phyloP scores from a whole-genome alignment of 2,329 filamentous ascomycete genomes.

The Exophiala sp. region DNA sequence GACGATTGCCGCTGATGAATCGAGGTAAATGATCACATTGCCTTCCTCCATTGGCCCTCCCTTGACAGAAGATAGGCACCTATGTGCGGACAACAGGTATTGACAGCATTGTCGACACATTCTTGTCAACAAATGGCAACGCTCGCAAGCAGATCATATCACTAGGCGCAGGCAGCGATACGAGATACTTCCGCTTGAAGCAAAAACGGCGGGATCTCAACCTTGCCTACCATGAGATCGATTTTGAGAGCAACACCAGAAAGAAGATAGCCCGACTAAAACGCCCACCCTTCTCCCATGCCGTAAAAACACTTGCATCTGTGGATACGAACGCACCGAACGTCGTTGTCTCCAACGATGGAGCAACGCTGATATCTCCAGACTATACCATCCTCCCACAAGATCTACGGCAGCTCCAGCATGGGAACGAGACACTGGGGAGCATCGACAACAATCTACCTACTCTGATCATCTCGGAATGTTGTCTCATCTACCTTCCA shows the following conservation, averaged over 20 bases:
- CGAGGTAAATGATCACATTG: slow-evolving; percentile 58
- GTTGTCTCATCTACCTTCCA: slow-evolving; percentile 86
- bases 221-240: slow-evolving; percentile 84
- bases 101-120: slow-evolving; percentile 70
- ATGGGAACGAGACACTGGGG: slow-evolving; percentile 26
- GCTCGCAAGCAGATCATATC: slow-evolving; percentile 72
- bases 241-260: slow-evolving; percentile 72
- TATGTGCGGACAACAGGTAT: slow-evolving; percentile 84
- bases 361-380: slow-evolving; percentile 44
- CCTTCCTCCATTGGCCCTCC: neutral
- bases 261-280: slow-evolving; percentile 54
- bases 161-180: slow-evolving; percentile 90
- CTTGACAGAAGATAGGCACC: slow-evolving; percentile 59
- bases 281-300: slow-evolving; percentile 29
- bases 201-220: slow-evolving; percentile 35
- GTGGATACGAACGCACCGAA: slow-evolving; percentile 32
- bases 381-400: slow-evolving; percentile 58
- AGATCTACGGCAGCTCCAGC: slow-evolving; percentile 64
- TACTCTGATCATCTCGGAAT: slow-evolving; percentile 87
- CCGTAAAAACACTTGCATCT: slow-evolving; percentile 33
- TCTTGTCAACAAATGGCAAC: slow-evolving; percentile 42
- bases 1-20: slow-evolving; percentile 88
- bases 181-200: slow-evolving; percentile 71
- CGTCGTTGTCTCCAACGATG: slow-evolving; percentile 34
- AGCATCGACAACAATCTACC: slow-evolving; percentile 59